Evolutionary conservation across 768 basidiomycete species (phyloP).

Genomic region (Pisolithus tinctorius): DNA sequence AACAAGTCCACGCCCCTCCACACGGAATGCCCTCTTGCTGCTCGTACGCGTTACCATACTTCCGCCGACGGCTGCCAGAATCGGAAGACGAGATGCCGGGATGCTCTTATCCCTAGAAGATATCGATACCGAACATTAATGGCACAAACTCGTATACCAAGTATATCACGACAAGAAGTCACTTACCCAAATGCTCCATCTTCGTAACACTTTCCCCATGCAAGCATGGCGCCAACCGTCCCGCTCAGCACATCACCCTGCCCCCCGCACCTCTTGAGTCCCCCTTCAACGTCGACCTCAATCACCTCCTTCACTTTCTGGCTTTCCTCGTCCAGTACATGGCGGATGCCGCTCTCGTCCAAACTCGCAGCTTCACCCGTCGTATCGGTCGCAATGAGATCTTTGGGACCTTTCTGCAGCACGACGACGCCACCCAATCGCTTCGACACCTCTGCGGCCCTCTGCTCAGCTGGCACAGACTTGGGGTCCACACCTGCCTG

Average conservation of each 20-base stretch:
- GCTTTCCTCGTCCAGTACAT: slow-evolving; percentile 37
- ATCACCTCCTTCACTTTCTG: slow-evolving; percentile 55
- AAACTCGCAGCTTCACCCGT: slow-evolving; percentile 47
- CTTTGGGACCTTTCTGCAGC: slow-evolving; percentile 78
- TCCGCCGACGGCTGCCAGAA: slow-evolving; percentile 80
- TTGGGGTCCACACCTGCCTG: slow-evolving; percentile 54
- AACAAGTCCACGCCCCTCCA: slow-evolving; percentile 73
- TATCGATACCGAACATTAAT: not conserved
- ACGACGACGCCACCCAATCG: slow-evolving; percentile 84
- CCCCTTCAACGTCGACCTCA: slow-evolving; percentile 65
- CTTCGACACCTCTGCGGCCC: slow-evolving; percentile 67
- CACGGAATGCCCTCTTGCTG: slow-evolving; percentile 68
- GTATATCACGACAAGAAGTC: not conserved
- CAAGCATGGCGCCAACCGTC: slow-evolving; percentile 79
- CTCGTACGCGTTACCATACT: slow-evolving; percentile 85
- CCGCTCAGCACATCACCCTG: slow-evolving; percentile 95
- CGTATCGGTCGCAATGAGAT: slow-evolving; percentile 77
- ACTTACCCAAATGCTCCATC: slow-evolving; percentile 73
- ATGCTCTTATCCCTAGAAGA: slow-evolving; percentile 43
- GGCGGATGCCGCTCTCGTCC: slow-evolving; percentile 35
- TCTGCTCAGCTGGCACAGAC: slow-evolving; percentile 40
- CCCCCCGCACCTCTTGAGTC: slow-evolving; percentile 89
- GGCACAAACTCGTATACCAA: not conserved
- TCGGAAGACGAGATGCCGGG: slow-evolving; percentile 61
- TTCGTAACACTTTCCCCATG: slow-evolving; percentile 94